Conservation (phyloP, 2,329 filamentous ascomycete genomes). For the Diaporthe sp. region DNA sequence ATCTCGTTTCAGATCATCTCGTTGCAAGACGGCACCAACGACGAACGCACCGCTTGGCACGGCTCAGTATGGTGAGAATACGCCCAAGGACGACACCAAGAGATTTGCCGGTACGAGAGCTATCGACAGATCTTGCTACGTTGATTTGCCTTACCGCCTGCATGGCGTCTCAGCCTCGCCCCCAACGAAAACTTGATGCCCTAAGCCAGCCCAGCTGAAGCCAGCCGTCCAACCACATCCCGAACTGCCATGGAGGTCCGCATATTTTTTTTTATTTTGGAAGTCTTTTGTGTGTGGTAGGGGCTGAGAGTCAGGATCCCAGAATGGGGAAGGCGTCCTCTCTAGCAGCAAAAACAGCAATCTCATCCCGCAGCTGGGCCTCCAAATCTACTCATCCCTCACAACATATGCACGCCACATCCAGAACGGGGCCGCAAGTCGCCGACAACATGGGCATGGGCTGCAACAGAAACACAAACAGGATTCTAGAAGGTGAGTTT, state of each 20-base stretch:
- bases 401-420: background rate
- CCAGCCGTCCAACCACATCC: background rate
- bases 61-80: background rate
- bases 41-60: background rate
- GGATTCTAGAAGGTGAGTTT: conserved; percentile 3
- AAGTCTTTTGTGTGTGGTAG: background rate
- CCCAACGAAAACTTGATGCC: background rate
- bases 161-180: background rate
- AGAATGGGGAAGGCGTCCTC: background rate
- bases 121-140: background rate
- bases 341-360: background rate
- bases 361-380: background rate
- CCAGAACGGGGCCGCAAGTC: background rate
- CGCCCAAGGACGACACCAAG: background rate
- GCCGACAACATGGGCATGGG: background rate
- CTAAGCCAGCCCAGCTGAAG: background rate
- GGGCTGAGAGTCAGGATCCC: background rate
- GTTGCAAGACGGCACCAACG: background rate
- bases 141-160: background rate
- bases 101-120: background rate
- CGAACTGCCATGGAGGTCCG: background rate
- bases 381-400: background rate
- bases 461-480: conserved; percentile 2
- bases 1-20: conserved; percentile 1
- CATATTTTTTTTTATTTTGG: background rate